These are phyloP conservation scores for Hypoxylon rubiginosum DNA, from an alignment of 2,329 filamentous ascomycete genomes.

Conservation along the genomic window DNA sequence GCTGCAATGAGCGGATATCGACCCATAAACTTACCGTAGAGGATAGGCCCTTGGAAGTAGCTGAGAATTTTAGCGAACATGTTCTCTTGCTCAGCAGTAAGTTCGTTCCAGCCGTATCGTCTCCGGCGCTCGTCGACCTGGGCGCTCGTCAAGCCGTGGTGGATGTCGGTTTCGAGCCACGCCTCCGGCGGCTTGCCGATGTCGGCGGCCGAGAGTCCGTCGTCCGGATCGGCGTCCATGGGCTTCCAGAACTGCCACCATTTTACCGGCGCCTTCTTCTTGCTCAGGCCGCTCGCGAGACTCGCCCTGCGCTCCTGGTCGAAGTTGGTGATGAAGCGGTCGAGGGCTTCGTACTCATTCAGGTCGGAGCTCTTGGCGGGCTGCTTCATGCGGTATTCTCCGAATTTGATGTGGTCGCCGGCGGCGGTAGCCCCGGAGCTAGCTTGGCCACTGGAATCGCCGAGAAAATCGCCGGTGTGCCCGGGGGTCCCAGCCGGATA, in stretches of 20 bases:
- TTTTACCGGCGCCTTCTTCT: slow-evolving; percentile 60
- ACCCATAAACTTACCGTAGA: slow-evolving; percentile 70
- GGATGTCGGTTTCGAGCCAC: slow-evolving; percentile 76
- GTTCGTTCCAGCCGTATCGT: slow-evolving; percentile 76
- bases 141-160: slow-evolving; percentile 66
- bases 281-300: slow-evolving; percentile 34
- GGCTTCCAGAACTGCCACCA: slow-evolving; percentile 72
- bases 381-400: slow-evolving; percentile 37
- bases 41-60: slow-evolving; percentile 80
- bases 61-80: slow-evolving; percentile 77
- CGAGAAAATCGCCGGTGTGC: neutral
- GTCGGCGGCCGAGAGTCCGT: slow-evolving; percentile 54
- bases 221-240: slow-evolving; percentile 52
- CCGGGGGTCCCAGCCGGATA: slow-evolving; percentile 5
- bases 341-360: slow-evolving; percentile 52
- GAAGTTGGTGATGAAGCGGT: slow-evolving; percentile 53
- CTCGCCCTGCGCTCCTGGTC: slow-evolving; percentile 48
- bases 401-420: slow-evolving; percentile 47
- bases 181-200: slow-evolving; percentile 68
- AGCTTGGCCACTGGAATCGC: slow-evolving; percentile 40
- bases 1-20: neutral
- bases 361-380: slow-evolving; percentile 44
- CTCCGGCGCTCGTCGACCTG: slow-evolving; percentile 74
- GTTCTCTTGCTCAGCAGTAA: slow-evolving; percentile 78
- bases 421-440: slow-evolving; percentile 42